phyloP scores from a whole-genome alignment of 23 red algal species.

The Gracilaria gracilis region DNA sequence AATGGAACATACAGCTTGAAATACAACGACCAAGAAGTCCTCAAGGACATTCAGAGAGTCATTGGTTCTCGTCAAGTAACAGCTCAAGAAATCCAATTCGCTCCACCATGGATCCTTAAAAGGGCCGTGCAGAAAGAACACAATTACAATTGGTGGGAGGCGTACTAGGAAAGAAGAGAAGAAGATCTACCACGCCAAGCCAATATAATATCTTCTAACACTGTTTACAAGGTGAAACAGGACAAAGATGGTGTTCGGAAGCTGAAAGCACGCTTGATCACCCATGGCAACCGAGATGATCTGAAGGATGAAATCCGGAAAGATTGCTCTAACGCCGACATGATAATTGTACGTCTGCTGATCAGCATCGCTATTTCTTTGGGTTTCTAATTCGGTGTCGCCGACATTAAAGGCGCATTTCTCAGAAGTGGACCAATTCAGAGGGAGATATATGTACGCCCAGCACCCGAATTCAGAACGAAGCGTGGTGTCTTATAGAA shows the following conservation, averaged over 20 bases:
- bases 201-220: conserved; percentile 1
- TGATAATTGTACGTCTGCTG: no score
- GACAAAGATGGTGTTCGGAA: conserved; percentile 6
- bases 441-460: conserved; percentile 10
- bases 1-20: not conserved
- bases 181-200: not conserved
- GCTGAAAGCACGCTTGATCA: not conserved
- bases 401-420: no score
- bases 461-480: not conserved
- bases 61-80: not conserved
- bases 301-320: no score
- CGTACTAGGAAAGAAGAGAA: not conserved
- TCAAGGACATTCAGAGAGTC: not conserved
- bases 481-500: conserved; percentile 12
- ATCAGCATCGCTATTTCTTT: no score
- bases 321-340: no score
- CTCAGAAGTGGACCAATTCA: no score
- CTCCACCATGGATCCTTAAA: conserved; percentile 13
- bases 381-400: no score
- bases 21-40: not conserved
- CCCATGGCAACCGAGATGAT: conserved; percentile 31
- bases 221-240: not conserved
- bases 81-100: not conserved
- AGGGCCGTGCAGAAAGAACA: not conserved
- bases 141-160: conserved; percentile 2